Base-by-base conservation (phyloP, 2,329 filamentous ascomycete species). In the Alternaria arborescens region DNA sequence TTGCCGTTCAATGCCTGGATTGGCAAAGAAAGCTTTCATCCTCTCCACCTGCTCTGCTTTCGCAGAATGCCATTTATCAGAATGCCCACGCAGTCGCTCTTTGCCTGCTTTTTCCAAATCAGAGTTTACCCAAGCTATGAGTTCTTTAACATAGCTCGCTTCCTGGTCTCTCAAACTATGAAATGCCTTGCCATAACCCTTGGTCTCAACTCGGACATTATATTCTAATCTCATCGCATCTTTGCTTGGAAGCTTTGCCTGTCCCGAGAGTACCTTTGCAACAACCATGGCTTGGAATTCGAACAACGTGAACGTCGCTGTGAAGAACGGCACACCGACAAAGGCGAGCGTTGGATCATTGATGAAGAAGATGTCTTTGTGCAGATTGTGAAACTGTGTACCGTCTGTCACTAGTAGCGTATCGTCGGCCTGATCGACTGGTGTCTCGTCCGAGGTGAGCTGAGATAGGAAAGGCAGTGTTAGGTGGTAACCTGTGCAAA, bases 351-450 rank as follows among this genome's bases (percentile, higher is more conserved):
- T 85, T 0, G 89, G 88, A 61, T 91, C 88, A 0, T 84, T 83
- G 43, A 91, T 90, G 75, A 91, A 91, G 71, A 90, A 91, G 14
- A 91, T 88, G 71, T 92, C 89, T 59, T 87, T 87, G 79, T 91
- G 87, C 1, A 91, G 79, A 65, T 91, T 91, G 68, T 91, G 89
- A 3, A 81, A 73, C 71, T 88, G 86, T 12, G 82, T 83, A 2
- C 89, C 89, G 44, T 91, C 87, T 0, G 86, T 91, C 5, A 92
- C 85, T 0, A 92, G 78, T 0, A 87, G 75, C 0, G 73, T 78
- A 0, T 86, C 82, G 38, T 83, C 80, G 0, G 87, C 88, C 1
- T 85, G 70, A 1, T 83, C 74, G 0, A 81, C 76, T 0, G 77
- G 52, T 0, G 77, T 77, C 14, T 76, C 62, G 81, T 86, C 81